phyloP scores from a whole-genome alignment of 1,284 basidiomycete genomes.

The Veloboletus limbatus region DNA sequence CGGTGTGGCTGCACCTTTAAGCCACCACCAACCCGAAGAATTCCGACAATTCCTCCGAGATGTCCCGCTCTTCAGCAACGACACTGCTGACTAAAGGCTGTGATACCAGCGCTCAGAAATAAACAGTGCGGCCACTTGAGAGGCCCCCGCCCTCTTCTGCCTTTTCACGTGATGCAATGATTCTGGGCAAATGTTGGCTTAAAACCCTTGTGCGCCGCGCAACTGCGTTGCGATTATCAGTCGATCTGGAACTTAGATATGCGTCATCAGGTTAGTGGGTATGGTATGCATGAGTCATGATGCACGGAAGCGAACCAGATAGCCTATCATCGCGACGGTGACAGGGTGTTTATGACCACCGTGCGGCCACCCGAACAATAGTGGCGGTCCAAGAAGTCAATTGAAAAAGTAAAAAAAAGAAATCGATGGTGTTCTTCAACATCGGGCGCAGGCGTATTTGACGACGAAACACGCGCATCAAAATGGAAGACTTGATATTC shows the following conservation, averaged over 20 bases:
- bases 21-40: conserved; percentile 16
- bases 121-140: too few relatives aligned
- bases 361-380: too few relatives aligned
- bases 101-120: too few relatives aligned
- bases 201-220: neutral
- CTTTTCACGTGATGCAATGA: too few relatives aligned
- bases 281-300: conserved; percentile 5
- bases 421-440: conserved; percentile 19
- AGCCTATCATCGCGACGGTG: conserved; percentile 8
- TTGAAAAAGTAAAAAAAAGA: conserved; percentile 14
- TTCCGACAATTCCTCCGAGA: conserved; percentile 27
- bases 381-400: conserved; percentile 16
- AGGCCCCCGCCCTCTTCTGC: too few relatives aligned
- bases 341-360: too few relatives aligned
- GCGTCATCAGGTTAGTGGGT: conserved; percentile 11
- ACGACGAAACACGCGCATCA: conserved; percentile 36
- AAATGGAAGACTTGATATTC: conserved; percentile 32
- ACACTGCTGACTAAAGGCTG: conserved; percentile 1
- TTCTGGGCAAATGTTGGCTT: too few relatives aligned
- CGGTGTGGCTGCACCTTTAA: conserved; percentile 20
- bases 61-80: conserved; percentile 18
- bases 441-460: conserved; percentile 35
- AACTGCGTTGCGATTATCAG: too few relatives aligned
- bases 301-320: conserved; percentile 11
- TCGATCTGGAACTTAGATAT: neutral